These are phyloP conservation scores for Candida smagusa DNA, from an alignment of 1,139 yeast species.

Conservation along the genomic window DNA sequence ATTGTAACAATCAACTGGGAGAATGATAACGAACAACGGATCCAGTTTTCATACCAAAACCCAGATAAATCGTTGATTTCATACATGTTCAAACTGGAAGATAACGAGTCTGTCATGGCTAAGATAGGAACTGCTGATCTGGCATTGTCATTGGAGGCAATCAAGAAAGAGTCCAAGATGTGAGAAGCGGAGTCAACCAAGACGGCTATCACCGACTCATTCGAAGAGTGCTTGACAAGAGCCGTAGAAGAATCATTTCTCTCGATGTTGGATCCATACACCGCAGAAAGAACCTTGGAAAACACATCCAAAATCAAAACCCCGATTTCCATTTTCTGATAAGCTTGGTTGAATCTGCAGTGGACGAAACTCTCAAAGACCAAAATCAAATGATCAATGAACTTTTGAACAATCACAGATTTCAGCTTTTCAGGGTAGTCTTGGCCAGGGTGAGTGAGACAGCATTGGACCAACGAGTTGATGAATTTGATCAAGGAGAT, in stretches of 20 bases:
- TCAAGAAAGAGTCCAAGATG: constrained; percentile 57
- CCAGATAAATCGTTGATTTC: constrained; percentile 44
- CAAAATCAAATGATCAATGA: constrained; percentile 55
- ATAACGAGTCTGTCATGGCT: constrained; percentile 47
- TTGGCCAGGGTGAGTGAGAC: constrained; percentile 37
- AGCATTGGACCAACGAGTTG: constrained; percentile 51
- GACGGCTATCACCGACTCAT: constrained; percentile 31
- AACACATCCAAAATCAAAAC: constrained; percentile 54
- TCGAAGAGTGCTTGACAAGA: constrained; percentile 1
- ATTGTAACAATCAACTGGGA: constrained; percentile 48
- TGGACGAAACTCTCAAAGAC: constrained; percentile 72
- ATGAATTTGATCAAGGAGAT: constrained; percentile 55
- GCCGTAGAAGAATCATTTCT: background rate
- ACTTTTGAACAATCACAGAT: constrained; percentile 52
- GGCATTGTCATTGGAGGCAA: constrained; percentile 45
- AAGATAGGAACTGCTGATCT: constrained; percentile 59
- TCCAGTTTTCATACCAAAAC: constrained; percentile 43
- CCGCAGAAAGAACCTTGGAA: constrained; percentile 49
- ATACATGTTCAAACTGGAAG: constrained; percentile 33
- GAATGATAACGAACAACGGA: constrained; percentile 38
- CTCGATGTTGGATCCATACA: constrained; percentile 45
- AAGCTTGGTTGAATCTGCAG: constrained; percentile 59
- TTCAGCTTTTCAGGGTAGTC: constrained; percentile 44
- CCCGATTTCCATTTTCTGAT: constrained; percentile 65
- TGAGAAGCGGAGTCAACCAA: constrained; percentile 49